Evolutionary conservation across 495 filamentous ascomycete genomes (phyloP).

Genomic region (Podospora conica): DNA sequence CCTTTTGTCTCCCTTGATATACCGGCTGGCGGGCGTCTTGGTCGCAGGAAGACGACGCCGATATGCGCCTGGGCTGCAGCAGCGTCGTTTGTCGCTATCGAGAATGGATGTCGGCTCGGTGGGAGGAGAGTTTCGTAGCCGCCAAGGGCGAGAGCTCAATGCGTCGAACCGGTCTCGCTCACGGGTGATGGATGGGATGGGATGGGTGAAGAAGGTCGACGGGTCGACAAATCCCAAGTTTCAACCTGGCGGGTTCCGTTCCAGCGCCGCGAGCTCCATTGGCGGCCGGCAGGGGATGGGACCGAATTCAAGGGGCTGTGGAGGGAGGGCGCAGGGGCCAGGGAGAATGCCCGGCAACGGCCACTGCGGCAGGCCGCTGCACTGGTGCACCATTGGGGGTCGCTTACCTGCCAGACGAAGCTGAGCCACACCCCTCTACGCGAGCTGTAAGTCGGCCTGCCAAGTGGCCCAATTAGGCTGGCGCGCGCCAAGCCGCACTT

Average conservation of each 20-base stretch:
- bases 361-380: constrained; percentile 18
- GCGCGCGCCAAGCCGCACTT: too few relatives aligned
- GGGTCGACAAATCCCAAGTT: constrained; percentile 23
- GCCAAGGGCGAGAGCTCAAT: not conserved
- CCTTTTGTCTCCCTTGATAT: not conserved
- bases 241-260: constrained; percentile 24
- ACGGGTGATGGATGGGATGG: constrained; percentile 17
- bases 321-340: constrained; percentile 3
- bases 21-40: not conserved
- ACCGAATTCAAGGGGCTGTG: constrained; percentile 28
- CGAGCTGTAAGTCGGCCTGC: too few relatives aligned
- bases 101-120: not conserved
- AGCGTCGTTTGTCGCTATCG: not conserved
- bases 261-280: constrained; percentile 20
- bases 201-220: constrained; percentile 17
- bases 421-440: too few relatives aligned
- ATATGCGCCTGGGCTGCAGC: not conserved
- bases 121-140: not conserved
- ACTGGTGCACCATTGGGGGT: constrained; percentile 10
- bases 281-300: constrained; percentile 21
- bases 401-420: too few relatives aligned
- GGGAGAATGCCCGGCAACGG: constrained; percentile 27
- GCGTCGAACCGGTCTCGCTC: not conserved
- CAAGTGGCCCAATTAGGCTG: too few relatives aligned
- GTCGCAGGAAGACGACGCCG: not conserved